Evolutionary conservation across 371 early-diverging fungal species (phyloP), one percentile per base, ranked within the genome.

Genomic region (Blakeslea trispora): DNA sequence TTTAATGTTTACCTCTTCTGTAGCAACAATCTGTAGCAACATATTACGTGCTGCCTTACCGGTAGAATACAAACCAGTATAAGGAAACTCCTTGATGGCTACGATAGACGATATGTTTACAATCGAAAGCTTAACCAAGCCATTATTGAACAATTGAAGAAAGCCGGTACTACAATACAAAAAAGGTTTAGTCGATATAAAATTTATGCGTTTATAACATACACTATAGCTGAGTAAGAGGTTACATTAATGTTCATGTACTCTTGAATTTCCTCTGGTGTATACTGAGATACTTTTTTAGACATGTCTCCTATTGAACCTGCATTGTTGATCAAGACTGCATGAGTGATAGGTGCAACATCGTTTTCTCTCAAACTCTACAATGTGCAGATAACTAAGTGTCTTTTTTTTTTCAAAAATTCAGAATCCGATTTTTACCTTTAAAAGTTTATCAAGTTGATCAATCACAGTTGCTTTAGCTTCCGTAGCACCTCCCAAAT

Each of bases 41-140:
- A 87, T 84, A 61, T 96, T 91, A n/a, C 97, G 80, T 0, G 94
- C 95, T 2, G 94, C 90, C 72, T 95, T 94, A n/a, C 82, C 84
- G 0, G 89, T 73, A n/a, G 89, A 85, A 69, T 96, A 96, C 6
- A 93, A 69, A 4, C 88, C 85, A 93, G 91, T 92, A 68, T 89
- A 77, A 23, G 90, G 73, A 63, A 88, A 91, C 5, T 92, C 72
- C 59, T 87, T 64, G 9, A 94, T 74, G 3, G 93, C 96, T 9
- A 92, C 70, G 32, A 96, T 65, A 5, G 92, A 91, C n/a, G 93
- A 91, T 22, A 93, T 87, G 49, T 91, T 93, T 43, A 95, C 88
- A 5, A 95, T 57, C n/a, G 69, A 67, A 10, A 78, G 50, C 10
- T 48, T 41, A n/a, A 57, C 35, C 15, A 52, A 18, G 3, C 47